Evolutionary conservation across 202 grass and related monocot genomes (phyloP), one percentile per base, ranked within the genome.

Genomic region (Brachypodium distachyon): DNA sequence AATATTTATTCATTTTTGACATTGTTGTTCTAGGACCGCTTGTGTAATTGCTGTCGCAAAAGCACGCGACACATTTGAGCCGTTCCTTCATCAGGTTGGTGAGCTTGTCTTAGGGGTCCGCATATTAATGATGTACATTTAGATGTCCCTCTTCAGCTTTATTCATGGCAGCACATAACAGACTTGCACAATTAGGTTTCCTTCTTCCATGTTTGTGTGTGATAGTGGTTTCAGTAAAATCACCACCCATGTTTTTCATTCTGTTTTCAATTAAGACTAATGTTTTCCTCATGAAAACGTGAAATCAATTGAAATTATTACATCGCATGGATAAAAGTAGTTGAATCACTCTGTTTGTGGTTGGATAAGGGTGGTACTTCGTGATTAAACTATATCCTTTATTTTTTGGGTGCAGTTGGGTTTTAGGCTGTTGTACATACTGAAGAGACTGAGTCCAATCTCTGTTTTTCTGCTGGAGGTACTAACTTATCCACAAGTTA

Each of bases 1-100:
- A 38, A 67, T 21, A 7, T 59, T 86, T 59, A 60, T 41, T 87
- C 28, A 74, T 68, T 64, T 42, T 44, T n/a, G 55, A 73, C 28
- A 36, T 68, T 75, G 26, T 37, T 72, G 67, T 91, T 25, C 65
- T 82, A 93, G 94, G 88, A 92, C 88, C 86, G 91, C 94, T 84
- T 97, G 94, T 86, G 94, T 97, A 62, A 92, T 97, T 90, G 94
- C 91, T 70, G 91, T 97, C 79, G 85, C 91, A 63, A 97, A 97
- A 86, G 88, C 94, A 57, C 66, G 82, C 25, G 91, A 92, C 38
- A 92, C 90, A 43, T 94, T 97, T 90, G 88, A 97, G 73, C 94
- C 91, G 28, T 92, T 94, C 56, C 94, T 97, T 84, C 86, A 94
- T 84, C 94, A 97, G 91, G 91, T 97, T 88, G 39, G 83, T 88